Conservation (phyloP, 1,284 basidiomycete species). For the Sanghuangporus weigelae region DNA sequence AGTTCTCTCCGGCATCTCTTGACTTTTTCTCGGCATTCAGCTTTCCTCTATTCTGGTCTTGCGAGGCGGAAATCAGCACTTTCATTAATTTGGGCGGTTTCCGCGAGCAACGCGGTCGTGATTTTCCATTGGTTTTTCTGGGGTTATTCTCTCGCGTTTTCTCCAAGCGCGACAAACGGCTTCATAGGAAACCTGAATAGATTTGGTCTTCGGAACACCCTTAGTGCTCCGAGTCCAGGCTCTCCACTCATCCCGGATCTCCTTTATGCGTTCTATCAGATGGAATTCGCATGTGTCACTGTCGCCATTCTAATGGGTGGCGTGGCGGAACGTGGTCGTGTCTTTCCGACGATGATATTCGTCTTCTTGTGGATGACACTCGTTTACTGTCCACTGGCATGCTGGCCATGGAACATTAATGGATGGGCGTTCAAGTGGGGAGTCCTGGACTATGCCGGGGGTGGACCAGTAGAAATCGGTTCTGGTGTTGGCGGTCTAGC, state of each 20-base stretch:
- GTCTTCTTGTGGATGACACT: conserved; percentile 83
- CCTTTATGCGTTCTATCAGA: conserved; percentile 84
- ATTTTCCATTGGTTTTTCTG: conserved; percentile 90
- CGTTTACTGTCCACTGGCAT: conserved; percentile 78
- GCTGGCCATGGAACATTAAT: conserved; percentile 71
- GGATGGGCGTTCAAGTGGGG: conserved; percentile 93
- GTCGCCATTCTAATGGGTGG: conserved; percentile 71
- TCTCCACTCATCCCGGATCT: conserved; percentile 67
- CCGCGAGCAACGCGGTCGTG: conserved; percentile 69
- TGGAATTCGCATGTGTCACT: conserved; percentile 82
- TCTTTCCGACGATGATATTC: conserved; percentile 85
- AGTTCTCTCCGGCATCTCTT: not conserved
- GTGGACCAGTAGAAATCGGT: conserved; percentile 90
- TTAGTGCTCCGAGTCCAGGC: conserved; percentile 73
- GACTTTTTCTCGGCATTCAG: conserved; percentile 26
- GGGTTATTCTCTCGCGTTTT: conserved; percentile 84
- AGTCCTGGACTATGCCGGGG: conserved; percentile 84
- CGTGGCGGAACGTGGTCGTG: conserved; percentile 86
- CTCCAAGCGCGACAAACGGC: conserved; percentile 66
- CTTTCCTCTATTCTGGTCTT: conserved; percentile 86
- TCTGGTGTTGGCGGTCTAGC: conserved; percentile 86
- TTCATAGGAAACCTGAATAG: conserved; percentile 77
- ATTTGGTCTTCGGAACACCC: conserved; percentile 68
- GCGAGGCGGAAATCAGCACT: conserved; percentile 71
- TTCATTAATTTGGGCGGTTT: conserved; percentile 64